Percentiles rank a stretch among this genome's conserved stretches.
phyloP scores from a whole-genome alignment of 1,139 yeast species.

The Magnusiomyces tetraspermus region DNA sequence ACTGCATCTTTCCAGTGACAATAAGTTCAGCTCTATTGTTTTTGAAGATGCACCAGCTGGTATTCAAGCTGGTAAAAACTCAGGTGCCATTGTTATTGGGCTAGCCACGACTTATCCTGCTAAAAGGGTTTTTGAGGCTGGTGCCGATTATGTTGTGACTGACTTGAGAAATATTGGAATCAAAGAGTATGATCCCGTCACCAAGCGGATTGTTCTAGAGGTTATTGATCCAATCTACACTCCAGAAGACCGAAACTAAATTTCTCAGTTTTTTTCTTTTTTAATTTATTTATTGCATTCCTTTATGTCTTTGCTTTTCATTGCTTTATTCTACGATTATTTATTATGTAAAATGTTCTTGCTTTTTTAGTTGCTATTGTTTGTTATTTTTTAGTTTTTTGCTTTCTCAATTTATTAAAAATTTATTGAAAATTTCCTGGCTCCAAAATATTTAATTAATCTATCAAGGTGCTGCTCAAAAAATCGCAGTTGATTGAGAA shows the following conservation, averaged over 20 bases:
- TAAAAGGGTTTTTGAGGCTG: conserved; percentile 57
- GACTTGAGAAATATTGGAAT: conserved; percentile 30
- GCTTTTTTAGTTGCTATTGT: not conserved
- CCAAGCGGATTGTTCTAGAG: conserved; percentile 2
- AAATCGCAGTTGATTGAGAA: too few species aligned
- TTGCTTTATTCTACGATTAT: not conserved
- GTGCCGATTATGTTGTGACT: conserved; percentile 73
- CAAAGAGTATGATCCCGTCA: conserved; percentile 1
- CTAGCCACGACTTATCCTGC: conserved; percentile 67
- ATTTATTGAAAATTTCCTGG: not conserved
- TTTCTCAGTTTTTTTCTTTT: not conserved
- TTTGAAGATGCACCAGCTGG: conserved; percentile 90
- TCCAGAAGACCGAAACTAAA: not conserved
- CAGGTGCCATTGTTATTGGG: conserved; percentile 77
- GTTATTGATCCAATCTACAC: conserved; percentile 9
- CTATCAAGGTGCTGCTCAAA: too few species aligned
- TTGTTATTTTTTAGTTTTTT: not conserved
- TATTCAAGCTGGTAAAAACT: conserved; percentile 71
- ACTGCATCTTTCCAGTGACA: not conserved
- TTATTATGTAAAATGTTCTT: not conserved
- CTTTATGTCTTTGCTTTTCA: not conserved
- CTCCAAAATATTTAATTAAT: too few species aligned
- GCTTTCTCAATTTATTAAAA: not conserved
- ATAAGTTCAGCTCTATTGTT: conserved; percentile 50
- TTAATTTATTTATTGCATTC: not conserved